Base-by-base conservation (phyloP, 106 monocot genomes). In the Dendrobium catenatum region DNA sequence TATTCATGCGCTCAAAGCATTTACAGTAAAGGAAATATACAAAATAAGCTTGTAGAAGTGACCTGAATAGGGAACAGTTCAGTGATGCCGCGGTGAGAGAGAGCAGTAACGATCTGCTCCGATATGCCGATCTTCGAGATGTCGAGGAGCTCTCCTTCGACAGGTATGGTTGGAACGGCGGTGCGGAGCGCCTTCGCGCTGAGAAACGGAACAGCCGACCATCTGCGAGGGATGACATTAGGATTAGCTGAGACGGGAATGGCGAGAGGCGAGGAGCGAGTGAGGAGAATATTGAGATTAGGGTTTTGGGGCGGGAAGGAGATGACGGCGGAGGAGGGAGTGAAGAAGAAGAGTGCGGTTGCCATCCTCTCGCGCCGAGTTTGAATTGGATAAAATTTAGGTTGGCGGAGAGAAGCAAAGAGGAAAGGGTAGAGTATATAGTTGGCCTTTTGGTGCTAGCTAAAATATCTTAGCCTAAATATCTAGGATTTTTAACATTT, bases 61-160 rank as follows among this genome's bases (percentile, higher is more conserved):
- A 88, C 88, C 85, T 88, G 85, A 81, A 88, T 88, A n/a, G 88
- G 88, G 77, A 88, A 88, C 27, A 88, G 85, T 55, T 88, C 68
- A 33, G 88, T 88, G 76, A 88, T 88, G 8, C 88, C 88, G 6
- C 88, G 79, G 79, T 81, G 84, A 37, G 88, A 84, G 18, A 88
- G 82, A 4, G 88, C 81, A 27, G 84, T 81, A 19, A 88, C 88
- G 31, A 88, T 88, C 76, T 88, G 85, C 2, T 88, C 88, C n/a
- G 88, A 88, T 27, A 87, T 87, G 16, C 87, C 87, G 6, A 87
- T 83, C 84, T 84, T 83, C 37, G 87, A 83, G 56, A 87, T 87
- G 2, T 87, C 83, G 17, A 87, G 81, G 9, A 73, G 78, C 13
- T 81, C 80, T 26, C 54, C 55, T 0, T 20, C 42, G 8, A 37